These are phyloP conservation scores for Aspergillus sclerotialis DNA, from an alignment of 2,329 filamentous ascomycete species.

Conservation along the genomic window DNA sequence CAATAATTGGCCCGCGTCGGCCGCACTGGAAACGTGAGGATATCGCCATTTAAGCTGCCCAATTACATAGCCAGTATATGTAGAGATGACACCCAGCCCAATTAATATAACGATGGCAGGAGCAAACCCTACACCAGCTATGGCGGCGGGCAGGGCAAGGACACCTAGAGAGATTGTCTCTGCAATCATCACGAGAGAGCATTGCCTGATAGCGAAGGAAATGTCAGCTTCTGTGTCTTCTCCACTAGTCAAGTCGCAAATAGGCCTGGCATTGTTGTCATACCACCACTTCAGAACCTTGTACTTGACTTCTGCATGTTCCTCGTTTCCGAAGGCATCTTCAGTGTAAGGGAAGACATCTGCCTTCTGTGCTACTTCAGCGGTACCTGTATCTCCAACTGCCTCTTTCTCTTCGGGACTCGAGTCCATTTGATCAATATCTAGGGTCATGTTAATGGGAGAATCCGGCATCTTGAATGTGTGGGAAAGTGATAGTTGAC, in stretches of 20 bases:
- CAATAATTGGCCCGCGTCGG: slow-evolving; percentile 57
- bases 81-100: slow-evolving; percentile 45
- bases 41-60: slow-evolving; percentile 50
- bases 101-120: slow-evolving; percentile 42
- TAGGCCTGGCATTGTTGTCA: slow-evolving; percentile 4
- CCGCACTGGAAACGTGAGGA: slow-evolving; percentile 57
- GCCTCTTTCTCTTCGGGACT: too few species aligned
- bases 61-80: slow-evolving; percentile 52
- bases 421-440: not conserved
- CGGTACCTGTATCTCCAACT: too few species aligned
- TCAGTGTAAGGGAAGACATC: slow-evolving; percentile 1
- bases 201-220: slow-evolving; percentile 24
- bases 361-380: not conserved
- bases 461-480: too few species aligned
- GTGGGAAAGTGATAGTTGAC: too few species aligned
- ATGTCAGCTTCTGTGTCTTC: slow-evolving; percentile 23
- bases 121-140: slow-evolving; percentile 45
- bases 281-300: slow-evolving; percentile 40
- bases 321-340: slow-evolving; percentile 28
- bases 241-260: slow-evolving; percentile 36
- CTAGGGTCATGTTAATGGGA: not conserved
- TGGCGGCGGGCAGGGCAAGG: slow-evolving; percentile 45
- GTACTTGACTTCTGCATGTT: slow-evolving; percentile 37
- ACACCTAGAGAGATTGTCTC: slow-evolving; percentile 51
- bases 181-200: slow-evolving; percentile 45